Percentiles rank a stretch among this genome's conserved stretches.
These are phyloP conservation scores for Ciborinia camelliae DNA, from an alignment of 2,329 filamentous ascomycete genomes.

Conservation along the genomic window DNA sequence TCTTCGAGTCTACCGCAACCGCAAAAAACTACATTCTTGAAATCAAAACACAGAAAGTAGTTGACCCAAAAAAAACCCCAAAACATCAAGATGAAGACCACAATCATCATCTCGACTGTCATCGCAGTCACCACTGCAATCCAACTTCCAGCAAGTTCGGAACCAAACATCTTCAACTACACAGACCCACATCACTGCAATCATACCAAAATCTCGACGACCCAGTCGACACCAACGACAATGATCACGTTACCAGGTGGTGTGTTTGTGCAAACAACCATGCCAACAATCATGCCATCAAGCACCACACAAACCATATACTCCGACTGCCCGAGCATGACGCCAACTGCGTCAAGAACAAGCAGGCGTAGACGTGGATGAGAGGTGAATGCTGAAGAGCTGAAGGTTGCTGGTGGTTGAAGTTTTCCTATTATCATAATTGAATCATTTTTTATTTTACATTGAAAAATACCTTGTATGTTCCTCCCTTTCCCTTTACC, in stretches of 20 bases:
- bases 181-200: background rate
- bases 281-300: background rate
- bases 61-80: background rate
- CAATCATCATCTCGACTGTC: background rate
- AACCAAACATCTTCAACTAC: background rate
- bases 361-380: background rate
- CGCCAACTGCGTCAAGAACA: background rate
- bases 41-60: background rate
- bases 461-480: too few species aligned
- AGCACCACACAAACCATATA: background rate
- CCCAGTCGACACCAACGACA: background rate
- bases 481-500: too few species aligned
- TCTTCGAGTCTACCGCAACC: constrained; percentile 6
- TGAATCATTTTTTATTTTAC: background rate
- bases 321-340: background rate
- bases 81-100: background rate
- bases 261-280: background rate
- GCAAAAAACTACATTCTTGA: background rate
- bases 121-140: background rate
- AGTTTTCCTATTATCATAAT: background rate
- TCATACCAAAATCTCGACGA: background rate
- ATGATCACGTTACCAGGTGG: background rate
- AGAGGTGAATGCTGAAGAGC: background rate
- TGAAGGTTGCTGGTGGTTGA: too few species aligned
- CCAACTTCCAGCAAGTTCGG: background rate